Base-by-base conservation (phyloP, 2,329 filamentous ascomycete genomes). In the Sclerotinia spermophila region DNA sequence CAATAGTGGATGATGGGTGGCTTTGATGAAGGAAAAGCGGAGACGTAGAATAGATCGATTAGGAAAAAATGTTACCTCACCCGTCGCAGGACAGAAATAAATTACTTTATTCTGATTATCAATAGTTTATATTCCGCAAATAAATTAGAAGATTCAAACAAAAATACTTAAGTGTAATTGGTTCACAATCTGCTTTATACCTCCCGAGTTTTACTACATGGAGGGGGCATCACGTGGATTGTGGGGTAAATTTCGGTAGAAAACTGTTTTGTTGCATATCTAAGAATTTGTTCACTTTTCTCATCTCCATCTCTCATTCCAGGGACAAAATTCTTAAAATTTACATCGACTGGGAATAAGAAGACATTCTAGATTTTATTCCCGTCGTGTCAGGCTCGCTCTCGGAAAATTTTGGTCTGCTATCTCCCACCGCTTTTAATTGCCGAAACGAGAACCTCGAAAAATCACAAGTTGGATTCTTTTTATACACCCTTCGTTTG, bases 381-480 rank as follows among this genome's bases (percentile, higher is more conserved):
- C 13, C 48, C 48, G 48, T 15, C 48, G n/a, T 53, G 48, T 53
- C 48, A 15, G n/a, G 8, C 48, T 27, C 27, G n/a, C 13, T 19
- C n/a, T 40, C 17, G 6, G 27, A 53, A 64, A 53, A 27, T 21
- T 48, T 35, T 51, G 38, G 33, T 40, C 35, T 66, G 62, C 62
- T 45, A 30, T 3, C 3, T 48, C 1, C 44, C 45, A 66, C 62
- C 62, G 62, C 45, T 48, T 53, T 66, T 53, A 5, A 27, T 21
- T 6, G 15, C 62, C 62, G 15, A 65, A 65, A 51, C 15, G 45
- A 65, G 61, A 53, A 53, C 44, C 21, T 53, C 45, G 10, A 66
- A 65, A 66, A 66, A 66, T 66, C 48, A 53, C 62, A 66, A 40
- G 45, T 66, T 24, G 35, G n/a, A 61, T 30, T 44, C 38, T 61